Conservation (phyloP, 805 yeast genomes). For the Pichia exigua region DNA sequence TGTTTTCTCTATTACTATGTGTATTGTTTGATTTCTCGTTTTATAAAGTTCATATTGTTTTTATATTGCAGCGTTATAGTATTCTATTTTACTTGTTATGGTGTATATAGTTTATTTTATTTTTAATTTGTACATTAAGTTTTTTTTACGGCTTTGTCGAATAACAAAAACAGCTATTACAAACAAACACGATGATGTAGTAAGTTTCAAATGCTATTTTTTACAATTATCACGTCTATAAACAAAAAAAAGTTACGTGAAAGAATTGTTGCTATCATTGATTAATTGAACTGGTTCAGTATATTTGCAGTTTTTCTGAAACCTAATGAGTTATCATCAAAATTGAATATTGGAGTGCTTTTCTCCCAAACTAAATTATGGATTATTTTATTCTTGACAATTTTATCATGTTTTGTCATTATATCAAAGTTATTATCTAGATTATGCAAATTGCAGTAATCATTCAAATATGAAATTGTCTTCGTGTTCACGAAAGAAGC, state of each 20-base stretch:
- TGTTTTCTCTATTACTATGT: too few species aligned
- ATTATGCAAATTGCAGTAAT: slow-evolving; percentile 20
- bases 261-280: not conserved
- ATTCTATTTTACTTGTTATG: too few species aligned
- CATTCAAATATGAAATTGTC: slow-evolving; percentile 10
- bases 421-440: slow-evolving; percentile 11
- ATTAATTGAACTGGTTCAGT: not conserved
- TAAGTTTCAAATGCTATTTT: too few species aligned
- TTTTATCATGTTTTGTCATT: slow-evolving; percentile 9
- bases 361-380: slow-evolving; percentile 17
- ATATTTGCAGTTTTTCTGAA: slow-evolving; percentile 15
- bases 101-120: too few species aligned
- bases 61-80: too few species aligned
- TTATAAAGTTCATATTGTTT: too few species aligned
- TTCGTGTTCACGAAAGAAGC: not conserved
- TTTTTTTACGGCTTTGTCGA: too few species aligned
- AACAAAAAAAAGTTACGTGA: not conserved
- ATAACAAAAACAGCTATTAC: too few species aligned
- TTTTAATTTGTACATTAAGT: too few species aligned
- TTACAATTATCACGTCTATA: not conserved
- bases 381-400: slow-evolving; percentile 8
- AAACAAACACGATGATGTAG: too few species aligned
- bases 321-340: slow-evolving; percentile 9
- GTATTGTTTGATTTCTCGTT: too few species aligned
- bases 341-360: slow-evolving; percentile 6